Base-by-base conservation (phyloP, 169 alveolate species). In the Plasmodium vivax region DNA sequence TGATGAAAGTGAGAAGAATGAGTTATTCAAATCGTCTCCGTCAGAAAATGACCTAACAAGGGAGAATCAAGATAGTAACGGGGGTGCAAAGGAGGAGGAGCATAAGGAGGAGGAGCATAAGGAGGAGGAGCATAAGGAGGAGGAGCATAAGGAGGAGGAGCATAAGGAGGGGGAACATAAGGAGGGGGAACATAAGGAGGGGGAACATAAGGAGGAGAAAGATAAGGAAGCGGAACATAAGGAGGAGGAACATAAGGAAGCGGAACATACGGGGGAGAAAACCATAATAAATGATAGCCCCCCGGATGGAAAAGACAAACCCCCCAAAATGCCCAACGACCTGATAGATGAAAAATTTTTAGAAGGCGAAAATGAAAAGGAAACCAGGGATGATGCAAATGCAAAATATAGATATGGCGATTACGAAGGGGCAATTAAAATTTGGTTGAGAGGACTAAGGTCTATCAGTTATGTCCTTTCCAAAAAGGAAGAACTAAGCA, bases 351-450 rank as follows among this genome's bases (percentile, higher is more conserved):
- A 47, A 16, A 54, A 77, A n/a, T 41, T 3, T 58, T 79, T 41
- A 41, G 94, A 88, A 43, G 90, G 36, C 71, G 80, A 88, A 43
- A 82, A 80, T 88, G 94, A 88, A 80, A 88, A 88, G 72, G 84
- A 80, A 80, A 88, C 72, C 4, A 88, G 82, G 36, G 94, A 88
- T 88, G 94, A 88, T 68, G 94, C 94, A 56, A 88, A 88, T 80
- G 94, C 81, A 88, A 88, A 80, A 80, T 88, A 88, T 45, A 88
- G 62, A 27, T 56, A 58, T 27, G 94, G 94, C 3, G 90, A 88
- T 88, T 88, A 88, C 73, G 90, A 88, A 80, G 90, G 79, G 41
- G 94, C 94, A 16, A 32, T 88, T 23, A 62, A 88, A 80, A 88
- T 80, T 68, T 88, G 94, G 94, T 77, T 80, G 80, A 79, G 94